phyloP scores from a whole-genome alignment of 2,329 filamentous ascomycete genomes.

The Cercospora sp. region DNA sequence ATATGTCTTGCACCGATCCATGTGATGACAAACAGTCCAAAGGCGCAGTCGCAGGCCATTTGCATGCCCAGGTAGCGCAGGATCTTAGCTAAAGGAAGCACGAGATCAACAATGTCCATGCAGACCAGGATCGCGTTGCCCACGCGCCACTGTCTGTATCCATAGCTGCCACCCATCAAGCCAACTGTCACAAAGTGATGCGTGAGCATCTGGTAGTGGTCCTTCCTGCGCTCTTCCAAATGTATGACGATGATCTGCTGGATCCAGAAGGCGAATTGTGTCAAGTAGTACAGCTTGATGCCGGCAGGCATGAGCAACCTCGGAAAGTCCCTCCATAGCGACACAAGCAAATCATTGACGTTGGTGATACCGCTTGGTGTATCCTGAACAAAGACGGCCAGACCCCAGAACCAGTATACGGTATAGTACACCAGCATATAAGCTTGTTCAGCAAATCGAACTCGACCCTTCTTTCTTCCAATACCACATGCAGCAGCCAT shows the following conservation, averaged over 20 bases:
- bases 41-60: slow-evolving; percentile 75
- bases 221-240: slow-evolving; percentile 91
- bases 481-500: slow-evolving; percentile 73
- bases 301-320: slow-evolving; percentile 70
- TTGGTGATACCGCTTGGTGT: slow-evolving; percentile 31
- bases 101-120: slow-evolving; percentile 90
- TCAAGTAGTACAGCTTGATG: slow-evolving; percentile 86
- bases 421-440: slow-evolving; percentile 86
- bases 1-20: slow-evolving; percentile 86
- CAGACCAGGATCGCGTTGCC: slow-evolving; percentile 85
- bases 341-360: slow-evolving; percentile 34
- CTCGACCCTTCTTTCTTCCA: slow-evolving; percentile 69
- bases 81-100: slow-evolving; percentile 82
- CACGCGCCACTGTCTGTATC: slow-evolving; percentile 82
- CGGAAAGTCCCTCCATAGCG: slow-evolving; percentile 82
- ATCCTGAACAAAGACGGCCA: slow-evolving; percentile 56
- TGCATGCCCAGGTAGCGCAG: slow-evolving; percentile 84
- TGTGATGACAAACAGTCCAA: slow-evolving; percentile 79
- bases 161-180: slow-evolving; percentile 79
- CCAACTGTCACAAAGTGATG: slow-evolving; percentile 89
- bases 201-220: slow-evolving; percentile 92
- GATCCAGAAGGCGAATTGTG: slow-evolving; percentile 88
- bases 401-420: slow-evolving; percentile 78
- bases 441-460: slow-evolving; percentile 89
- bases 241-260: slow-evolving; percentile 94